Evolutionary conservation across 2,329 filamentous ascomycete genomes (phyloP).

Genomic region (Biscogniauxia marginata): DNA sequence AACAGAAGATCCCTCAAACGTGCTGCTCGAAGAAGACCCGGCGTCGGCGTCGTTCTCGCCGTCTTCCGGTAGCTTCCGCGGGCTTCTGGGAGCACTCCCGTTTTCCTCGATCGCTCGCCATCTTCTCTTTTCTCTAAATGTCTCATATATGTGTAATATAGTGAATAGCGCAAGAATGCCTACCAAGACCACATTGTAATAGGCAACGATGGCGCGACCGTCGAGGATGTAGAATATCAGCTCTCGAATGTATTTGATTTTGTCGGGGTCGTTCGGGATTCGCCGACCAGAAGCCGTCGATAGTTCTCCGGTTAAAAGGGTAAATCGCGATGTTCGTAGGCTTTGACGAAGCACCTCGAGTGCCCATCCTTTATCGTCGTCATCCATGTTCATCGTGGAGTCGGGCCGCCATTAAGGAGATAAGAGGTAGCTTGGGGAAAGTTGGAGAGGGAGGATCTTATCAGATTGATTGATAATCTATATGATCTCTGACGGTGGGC

Average conservation of each 20-base stretch:
- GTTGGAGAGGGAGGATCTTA: slow-evolving; percentile 21
- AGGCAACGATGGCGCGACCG: slow-evolving; percentile 32
- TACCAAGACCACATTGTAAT: slow-evolving; percentile 37
- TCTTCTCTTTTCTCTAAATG: slow-evolving; percentile 19
- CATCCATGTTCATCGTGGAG: slow-evolving; percentile 14
- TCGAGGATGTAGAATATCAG: slow-evolving; percentile 33
- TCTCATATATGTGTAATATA: slow-evolving; percentile 25
- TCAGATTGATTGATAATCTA: slow-evolving; percentile 26
- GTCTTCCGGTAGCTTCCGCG: slow-evolving; percentile 7
- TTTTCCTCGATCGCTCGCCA: slow-evolving; percentile 24
- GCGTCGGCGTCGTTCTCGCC: slow-evolving; percentile 16
- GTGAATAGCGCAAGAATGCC: slow-evolving; percentile 29
- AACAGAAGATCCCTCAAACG: slow-evolving; percentile 26
- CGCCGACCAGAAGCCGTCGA: slow-evolving; percentile 5
- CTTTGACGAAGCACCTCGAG: slow-evolving; percentile 21
- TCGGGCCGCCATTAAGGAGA: neutral
- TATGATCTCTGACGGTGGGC: neutral
- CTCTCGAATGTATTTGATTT: slow-evolving; percentile 33
- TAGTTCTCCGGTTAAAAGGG: slow-evolving; percentile 5
- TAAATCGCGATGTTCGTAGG: slow-evolving; percentile 18
- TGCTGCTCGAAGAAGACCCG: slow-evolving; percentile 37
- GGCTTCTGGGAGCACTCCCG: neutral
- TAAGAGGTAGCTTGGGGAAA: neutral
- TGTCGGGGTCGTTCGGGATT: slow-evolving; percentile 30
- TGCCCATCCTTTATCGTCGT: slow-evolving; percentile 15